Conservation (phyloP, 2,329 filamentous ascomycete species). For the Hypoxylon sp. region DNA sequence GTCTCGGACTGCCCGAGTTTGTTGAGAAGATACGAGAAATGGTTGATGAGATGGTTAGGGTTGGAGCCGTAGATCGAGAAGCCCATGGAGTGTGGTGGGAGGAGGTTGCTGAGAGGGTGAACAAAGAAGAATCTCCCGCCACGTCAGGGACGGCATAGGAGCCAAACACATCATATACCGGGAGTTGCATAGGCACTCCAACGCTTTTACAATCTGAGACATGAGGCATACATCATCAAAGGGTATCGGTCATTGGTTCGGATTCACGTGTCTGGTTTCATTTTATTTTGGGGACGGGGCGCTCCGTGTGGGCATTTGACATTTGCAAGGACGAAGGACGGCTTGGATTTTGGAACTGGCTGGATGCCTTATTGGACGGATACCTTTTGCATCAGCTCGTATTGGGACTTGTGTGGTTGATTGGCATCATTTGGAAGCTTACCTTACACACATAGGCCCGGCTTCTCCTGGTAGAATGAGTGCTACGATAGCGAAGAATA, state of each 20-base stretch:
- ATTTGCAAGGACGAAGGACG: conserved; percentile 31
- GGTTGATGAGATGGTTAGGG: conserved; percentile 74
- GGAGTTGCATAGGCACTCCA: conserved; percentile 19
- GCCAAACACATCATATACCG: conserved; percentile 4
- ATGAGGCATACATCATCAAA: conserved; percentile 36
- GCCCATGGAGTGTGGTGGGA: conserved; percentile 80
- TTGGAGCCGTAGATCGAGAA: conserved; percentile 76
- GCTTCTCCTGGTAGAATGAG: conserved; percentile 30
- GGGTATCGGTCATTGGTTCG: conserved; percentile 35
- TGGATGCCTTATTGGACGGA: conserved; percentile 34
- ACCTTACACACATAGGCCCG: conserved; percentile 2
- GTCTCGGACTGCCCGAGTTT: conserved; percentile 79
- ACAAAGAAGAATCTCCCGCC: conserved; percentile 54
- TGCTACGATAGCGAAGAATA: conserved; percentile 30
- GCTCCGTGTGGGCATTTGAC: conserved; percentile 43
- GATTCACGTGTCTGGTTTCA: conserved; percentile 41
- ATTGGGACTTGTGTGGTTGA: conserved; percentile 25
- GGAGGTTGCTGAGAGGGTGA: conserved; percentile 69
- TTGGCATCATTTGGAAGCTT: conserved; percentile 25
- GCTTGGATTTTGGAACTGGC: conserved; percentile 40
- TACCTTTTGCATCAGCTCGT: conserved; percentile 45
- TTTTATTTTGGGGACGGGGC: conserved; percentile 40
- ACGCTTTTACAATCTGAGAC: conserved; percentile 4
- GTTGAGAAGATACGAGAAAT: conserved; percentile 76
- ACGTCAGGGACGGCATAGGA: conserved; percentile 33